Evolutionary conservation across 371 early-diverging fungal species (phyloP), one percentile per base, ranked within the genome.

Genomic region (Zopfochytrium polystomum): DNA sequence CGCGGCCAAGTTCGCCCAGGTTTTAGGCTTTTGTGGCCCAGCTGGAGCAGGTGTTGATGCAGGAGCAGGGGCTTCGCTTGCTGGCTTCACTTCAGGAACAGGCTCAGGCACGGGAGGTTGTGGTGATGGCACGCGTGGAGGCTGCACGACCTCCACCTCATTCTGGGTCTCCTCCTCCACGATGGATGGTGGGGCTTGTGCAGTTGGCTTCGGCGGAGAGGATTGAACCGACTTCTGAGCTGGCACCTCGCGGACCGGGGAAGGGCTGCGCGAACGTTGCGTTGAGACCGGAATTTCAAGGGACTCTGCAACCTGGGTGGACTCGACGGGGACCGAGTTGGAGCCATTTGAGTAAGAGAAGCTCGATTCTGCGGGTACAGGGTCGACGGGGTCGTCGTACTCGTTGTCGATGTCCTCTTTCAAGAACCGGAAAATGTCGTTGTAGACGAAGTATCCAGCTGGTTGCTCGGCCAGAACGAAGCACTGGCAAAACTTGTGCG

Each of bases 371-470:
- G 63, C 63, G 29, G 52, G 49, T 34, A 49, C 27, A 11, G 63
- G 66, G 45, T 73, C 76, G 11, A 59, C 73, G 18, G 78, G 60
- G 22, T 77, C 77, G 59, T 80, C 81, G 59, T 78, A 78, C 68
- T 72, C 77, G 52, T 68, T 71, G 55, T 79, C 79, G 57, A 80
- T 73, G 52, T 89, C 91, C 27, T 95, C 96, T 72, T 88, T 89
- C 61, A 95, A 71, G 79, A 87, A 96, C 51, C 97, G 88, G 78
- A 96, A 88, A 58, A 97, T 92, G 72, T 96, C 96, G 72, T 95
- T 96, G 72, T 89, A 75, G 29, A 96, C 91, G 70, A 86, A 95
- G 76, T 87, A 97, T 15, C 96, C 95, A 54, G 84, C 85, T 23
- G 89, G 89, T 70, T 94, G 92, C 69, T 85, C 84, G 34, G 92